Percentiles rank a stretch among this genome's conserved stretches.
These are phyloP conservation scores for Pythium brassicae DNA, from an alignment of 352 stramenopile genomes.

Conservation along the genomic window DNA sequence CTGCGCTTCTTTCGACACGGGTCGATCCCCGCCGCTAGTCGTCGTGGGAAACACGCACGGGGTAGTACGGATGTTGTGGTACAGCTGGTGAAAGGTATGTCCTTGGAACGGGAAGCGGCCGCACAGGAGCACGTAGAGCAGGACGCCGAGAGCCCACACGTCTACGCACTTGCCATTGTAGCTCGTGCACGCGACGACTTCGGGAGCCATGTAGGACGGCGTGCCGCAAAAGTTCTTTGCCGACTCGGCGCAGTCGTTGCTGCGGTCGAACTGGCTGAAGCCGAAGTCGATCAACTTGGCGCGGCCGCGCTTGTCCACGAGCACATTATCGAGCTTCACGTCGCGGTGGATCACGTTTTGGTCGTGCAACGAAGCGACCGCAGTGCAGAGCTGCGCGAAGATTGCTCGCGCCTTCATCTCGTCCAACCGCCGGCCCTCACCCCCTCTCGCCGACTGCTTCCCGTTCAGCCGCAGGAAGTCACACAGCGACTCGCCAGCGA, in stretches of 20 bases:
- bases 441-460: conserved; percentile 21
- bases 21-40: background rate
- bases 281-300: conserved; percentile 65
- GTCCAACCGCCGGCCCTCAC: conserved; percentile 12
- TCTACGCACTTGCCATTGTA: conserved; percentile 56
- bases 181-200: conserved; percentile 45
- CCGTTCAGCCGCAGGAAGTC: conserved; percentile 24
- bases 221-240: conserved; percentile 78
- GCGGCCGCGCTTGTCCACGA: conserved; percentile 34
- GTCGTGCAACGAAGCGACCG: conserved; percentile 36
- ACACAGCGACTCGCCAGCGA: conserved; percentile 33
- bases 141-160: conserved; percentile 55
- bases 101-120: conserved; percentile 83
- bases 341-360: conserved; percentile 66
- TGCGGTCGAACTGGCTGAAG: conserved; percentile 47
- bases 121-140: conserved; percentile 45
- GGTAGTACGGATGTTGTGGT: conserved; percentile 27
- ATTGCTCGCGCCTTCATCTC: conserved; percentile 32
- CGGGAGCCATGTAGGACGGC: conserved; percentile 75
- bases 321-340: conserved; percentile 75
- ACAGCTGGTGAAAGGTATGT: conserved; percentile 40
- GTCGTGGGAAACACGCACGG: conserved; percentile 11
- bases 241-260: conserved; percentile 3
- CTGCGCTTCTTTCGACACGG: conserved; percentile 35
- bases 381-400: conserved; percentile 36